These are phyloP conservation scores for Sisymbrium irio DNA, from an alignment of 345 rosid genomes.

Conservation along the genomic window DNA sequence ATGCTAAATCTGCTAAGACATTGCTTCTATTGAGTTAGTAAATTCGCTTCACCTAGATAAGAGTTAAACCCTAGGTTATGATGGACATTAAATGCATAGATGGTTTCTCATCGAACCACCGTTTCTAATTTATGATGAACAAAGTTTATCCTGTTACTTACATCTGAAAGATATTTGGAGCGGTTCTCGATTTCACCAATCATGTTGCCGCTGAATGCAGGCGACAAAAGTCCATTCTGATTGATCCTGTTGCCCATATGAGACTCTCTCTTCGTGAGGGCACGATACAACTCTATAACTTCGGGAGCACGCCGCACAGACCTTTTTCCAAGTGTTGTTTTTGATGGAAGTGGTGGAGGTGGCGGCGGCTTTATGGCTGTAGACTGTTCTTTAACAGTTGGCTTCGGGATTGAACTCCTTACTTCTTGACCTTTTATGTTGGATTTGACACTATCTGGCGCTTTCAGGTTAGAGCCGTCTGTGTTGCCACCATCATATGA, in stretches of 20 bases:
- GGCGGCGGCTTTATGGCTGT: slow-evolving; percentile 48
- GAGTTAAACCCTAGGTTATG: background rate
- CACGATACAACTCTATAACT: slow-evolving; percentile 79
- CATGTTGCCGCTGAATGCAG: slow-evolving; percentile 60
- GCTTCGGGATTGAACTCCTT: slow-evolving; percentile 42
- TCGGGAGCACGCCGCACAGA: slow-evolving; percentile 77
- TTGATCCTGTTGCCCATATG: slow-evolving; percentile 46
- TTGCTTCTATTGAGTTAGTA: background rate
- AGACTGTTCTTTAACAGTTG: slow-evolving; percentile 23
- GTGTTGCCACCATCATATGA: slow-evolving; percentile 41
- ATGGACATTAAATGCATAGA: background rate
- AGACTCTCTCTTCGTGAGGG: slow-evolving; percentile 65
- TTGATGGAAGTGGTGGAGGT: slow-evolving; percentile 75
- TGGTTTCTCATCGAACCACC: background rate
- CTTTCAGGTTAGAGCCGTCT: slow-evolving; percentile 45
- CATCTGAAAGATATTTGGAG: slow-evolving; percentile 80
- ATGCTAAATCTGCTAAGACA: background rate
- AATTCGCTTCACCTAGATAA: background rate
- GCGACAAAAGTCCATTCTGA: slow-evolving; percentile 36
- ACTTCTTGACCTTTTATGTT: slow-evolving; percentile 33
- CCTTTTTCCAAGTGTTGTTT: slow-evolving; percentile 43
- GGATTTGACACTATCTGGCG: slow-evolving; percentile 38
- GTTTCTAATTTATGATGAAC: background rate
- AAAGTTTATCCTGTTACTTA: slow-evolving; percentile 43
- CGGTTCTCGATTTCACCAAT: slow-evolving; percentile 98